Percentiles rank a stretch among this genome's conserved stretches.
phyloP scores from a whole-genome alignment of 768 basidiomycete genomes.

The Symmetrospora coprosmae region DNA sequence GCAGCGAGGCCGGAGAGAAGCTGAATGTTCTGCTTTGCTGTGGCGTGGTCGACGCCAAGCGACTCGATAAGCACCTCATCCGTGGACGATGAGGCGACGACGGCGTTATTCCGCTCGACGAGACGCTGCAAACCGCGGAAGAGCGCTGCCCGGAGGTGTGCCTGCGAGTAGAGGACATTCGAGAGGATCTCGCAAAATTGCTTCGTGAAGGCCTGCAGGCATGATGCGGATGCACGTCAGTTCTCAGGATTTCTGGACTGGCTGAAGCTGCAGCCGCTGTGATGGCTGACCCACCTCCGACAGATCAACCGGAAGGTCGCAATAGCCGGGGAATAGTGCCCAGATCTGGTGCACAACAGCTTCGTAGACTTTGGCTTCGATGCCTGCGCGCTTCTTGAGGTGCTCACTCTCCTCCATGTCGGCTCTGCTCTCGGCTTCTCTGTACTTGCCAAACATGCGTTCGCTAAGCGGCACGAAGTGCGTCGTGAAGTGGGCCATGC shows the following conservation, averaged over 20 bases:
- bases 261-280: not conserved
- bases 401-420: slow-evolving; percentile 44
- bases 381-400: not conserved
- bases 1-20: slow-evolving; percentile 66
- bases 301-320: slow-evolving; percentile 63
- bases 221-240: too few relatives aligned
- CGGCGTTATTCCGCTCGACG: slow-evolving; percentile 60
- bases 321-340: slow-evolving; percentile 82
- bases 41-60: slow-evolving; percentile 46
- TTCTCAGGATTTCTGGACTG: not conserved
- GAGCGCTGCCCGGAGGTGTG: slow-evolving; percentile 64
- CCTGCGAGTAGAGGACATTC: slow-evolving; percentile 79
- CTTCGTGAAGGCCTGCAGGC: slow-evolving; percentile 52
- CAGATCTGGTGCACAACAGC: slow-evolving; percentile 87
- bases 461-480: slow-evolving; percentile 92
- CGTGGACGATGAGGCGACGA: slow-evolving; percentile 42
- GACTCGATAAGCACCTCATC: slow-evolving; percentile 38
- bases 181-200: slow-evolving; percentile 79
- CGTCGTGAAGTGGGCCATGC: slow-evolving; percentile 66
- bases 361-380: slow-evolving; percentile 89
- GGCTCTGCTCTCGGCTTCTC: slow-evolving; percentile 41
- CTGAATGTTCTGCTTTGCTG: slow-evolving; percentile 53
- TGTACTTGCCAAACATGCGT: slow-evolving; percentile 73
- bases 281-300: slow-evolving; percentile 44
- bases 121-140: slow-evolving; percentile 65